A percentile compares a stretch with the other conserved stretches of the same genome.
Conservation (phyloP, 1,284 basidiomycete species). For the Trametes versicolor region DNA sequence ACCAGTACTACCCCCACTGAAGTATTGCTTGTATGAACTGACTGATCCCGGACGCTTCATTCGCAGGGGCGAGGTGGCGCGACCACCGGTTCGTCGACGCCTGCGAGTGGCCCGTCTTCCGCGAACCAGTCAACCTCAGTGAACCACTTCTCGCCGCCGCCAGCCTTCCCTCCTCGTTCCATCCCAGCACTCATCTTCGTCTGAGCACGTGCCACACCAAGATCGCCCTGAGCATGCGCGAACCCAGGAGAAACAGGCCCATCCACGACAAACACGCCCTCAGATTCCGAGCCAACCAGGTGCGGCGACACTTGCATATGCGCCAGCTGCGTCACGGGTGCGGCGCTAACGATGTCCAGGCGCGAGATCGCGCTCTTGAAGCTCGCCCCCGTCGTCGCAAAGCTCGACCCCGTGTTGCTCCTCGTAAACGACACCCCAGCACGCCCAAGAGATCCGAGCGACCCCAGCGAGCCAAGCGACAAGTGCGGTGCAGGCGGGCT, state of each 20-base stretch:
- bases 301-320: slow-evolving; percentile 26
- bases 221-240: background rate
- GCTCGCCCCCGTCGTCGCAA: background rate
- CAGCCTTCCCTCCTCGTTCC: background rate
- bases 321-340: background rate
- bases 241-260: background rate
- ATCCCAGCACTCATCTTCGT: background rate
- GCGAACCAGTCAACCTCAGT: slow-evolving; percentile 29
- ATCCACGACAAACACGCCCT: background rate
- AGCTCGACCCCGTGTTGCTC: slow-evolving; percentile 1
- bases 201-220: background rate
- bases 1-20: no score
- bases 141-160: slow-evolving; percentile 22
- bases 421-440: background rate
- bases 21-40: background rate
- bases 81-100: slow-evolving; percentile 1
- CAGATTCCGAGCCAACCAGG: slow-evolving; percentile 1
- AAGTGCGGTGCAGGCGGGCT: slow-evolving; percentile 5
- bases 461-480: slow-evolving; percentile 14
- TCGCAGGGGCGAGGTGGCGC: background rate
- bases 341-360: background rate
- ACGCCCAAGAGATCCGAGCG: slow-evolving; percentile 14
- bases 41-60: background rate
- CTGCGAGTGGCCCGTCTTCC: slow-evolving; percentile 19
- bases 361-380: slow-evolving; percentile 5